phyloP scores from a whole-genome alignment of 2,329 filamentous ascomycete species.

The Penicillium sp. region DNA sequence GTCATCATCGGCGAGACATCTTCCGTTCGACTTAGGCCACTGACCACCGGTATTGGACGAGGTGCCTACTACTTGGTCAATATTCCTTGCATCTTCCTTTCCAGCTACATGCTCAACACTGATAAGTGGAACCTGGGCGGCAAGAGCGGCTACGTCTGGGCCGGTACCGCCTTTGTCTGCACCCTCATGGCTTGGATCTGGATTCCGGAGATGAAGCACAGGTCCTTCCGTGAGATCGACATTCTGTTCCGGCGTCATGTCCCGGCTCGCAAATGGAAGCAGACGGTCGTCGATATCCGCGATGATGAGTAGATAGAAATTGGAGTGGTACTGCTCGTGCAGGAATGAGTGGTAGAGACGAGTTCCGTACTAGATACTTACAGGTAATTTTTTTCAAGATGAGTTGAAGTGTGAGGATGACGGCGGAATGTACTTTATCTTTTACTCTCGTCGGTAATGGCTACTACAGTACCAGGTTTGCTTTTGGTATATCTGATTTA shows the following conservation, averaged over 20 bases:
- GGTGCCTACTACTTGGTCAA: conserved; percentile 63
- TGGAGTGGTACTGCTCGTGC: too few species aligned
- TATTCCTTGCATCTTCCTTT: conserved; percentile 65
- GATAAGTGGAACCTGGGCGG: conserved; percentile 47
- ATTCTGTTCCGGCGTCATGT: conserved; percentile 57
- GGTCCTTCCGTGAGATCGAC: conserved; percentile 62
- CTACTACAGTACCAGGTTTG: too few species aligned
- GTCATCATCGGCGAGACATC: conserved; percentile 68
- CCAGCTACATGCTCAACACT: conserved; percentile 61
- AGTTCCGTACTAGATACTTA: too few species aligned
- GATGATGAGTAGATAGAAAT: conserved; percentile 59
- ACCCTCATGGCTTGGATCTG: conserved; percentile 49
- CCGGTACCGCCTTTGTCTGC: conserved; percentile 57
- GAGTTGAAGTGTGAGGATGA: too few species aligned
- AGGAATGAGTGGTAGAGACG: too few species aligned
- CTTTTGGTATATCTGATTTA: too few species aligned
- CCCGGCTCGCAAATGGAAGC: conserved; percentile 46
- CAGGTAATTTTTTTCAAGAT: too few species aligned
- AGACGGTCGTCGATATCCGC: conserved; percentile 50
- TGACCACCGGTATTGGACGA: conserved; percentile 66
- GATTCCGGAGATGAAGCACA: conserved; percentile 58
- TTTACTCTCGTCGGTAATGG: too few species aligned
- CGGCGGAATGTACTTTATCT: too few species aligned
- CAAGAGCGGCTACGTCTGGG: conserved; percentile 62
- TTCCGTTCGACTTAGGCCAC: conserved; percentile 60